Base-by-base conservation (phyloP, 176 grass and related monocot species). In the Oryza meridionalis region DNA sequence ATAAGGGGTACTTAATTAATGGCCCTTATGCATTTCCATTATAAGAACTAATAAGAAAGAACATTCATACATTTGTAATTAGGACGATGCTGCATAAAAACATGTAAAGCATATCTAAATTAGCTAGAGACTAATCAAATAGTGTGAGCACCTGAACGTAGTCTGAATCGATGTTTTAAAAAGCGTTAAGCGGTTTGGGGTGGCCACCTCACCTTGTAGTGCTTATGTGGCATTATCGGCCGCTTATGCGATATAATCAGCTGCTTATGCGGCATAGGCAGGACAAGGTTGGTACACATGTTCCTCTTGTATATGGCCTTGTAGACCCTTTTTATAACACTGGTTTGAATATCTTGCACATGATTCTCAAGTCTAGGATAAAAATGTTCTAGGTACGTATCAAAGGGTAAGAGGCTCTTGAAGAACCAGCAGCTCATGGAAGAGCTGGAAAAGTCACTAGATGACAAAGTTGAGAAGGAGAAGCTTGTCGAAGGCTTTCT, bases 401-500 rank as follows among this genome's bases (percentile, higher is more conserved):
- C 91, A 0, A 96, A 96, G 84, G 96, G 96, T 33, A 96, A 62
- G 71, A 96, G 96, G 78, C 75, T 96, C 24, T 81, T 99, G 86
- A 96, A 99, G 88, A 99, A 94, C 83, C 91, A 90, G 63, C 87
- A 95, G 40, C 88, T 99, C 11, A 90, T 94, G 59, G 93, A 94
- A 7, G 93, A 96, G 67, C 79, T 99, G 29, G 93, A 96, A 43
- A 99, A 92, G 86, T 92, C 96, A n/a, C 72, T 94, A 72, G 96
- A 99, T 81, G 93, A 99, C 85, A 92, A 96, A 73, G 70, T 78
- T 17, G 96, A 98, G 81, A 95, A 90, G 76, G 64, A 88, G 47
- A 98, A 94, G 80, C 89, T 98, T 42, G 88, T 92, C 17, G 93
- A 96, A 89, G 88, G 93, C 35, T 94, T 95, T 73, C 93, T 98